These are phyloP conservation scores for Beauveria varroae DNA, from an alignment of 2,329 filamentous ascomycete species.

Conservation along the genomic window DNA sequence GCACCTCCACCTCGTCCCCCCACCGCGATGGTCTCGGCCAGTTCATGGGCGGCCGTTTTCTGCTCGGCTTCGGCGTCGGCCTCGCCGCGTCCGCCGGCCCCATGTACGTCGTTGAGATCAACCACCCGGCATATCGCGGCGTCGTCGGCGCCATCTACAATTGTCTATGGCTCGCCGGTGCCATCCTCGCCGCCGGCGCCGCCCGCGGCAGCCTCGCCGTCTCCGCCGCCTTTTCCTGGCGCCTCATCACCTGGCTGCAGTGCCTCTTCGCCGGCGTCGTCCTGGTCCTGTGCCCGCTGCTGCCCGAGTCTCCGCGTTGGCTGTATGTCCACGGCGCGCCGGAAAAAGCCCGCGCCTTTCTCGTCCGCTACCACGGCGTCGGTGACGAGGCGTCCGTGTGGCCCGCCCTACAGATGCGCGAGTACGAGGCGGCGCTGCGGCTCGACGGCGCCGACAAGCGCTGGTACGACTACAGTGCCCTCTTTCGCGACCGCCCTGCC, in stretches of 20 bases:
- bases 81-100: constrained; percentile 54
- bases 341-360: constrained; percentile 20
- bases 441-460: constrained; percentile 38
- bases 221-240: constrained; percentile 28
- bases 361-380: constrained; percentile 34
- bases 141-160: constrained; percentile 25
- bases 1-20: constrained; percentile 15
- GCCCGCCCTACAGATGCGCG: constrained; percentile 30
- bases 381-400: constrained; percentile 29
- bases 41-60: constrained; percentile 50
- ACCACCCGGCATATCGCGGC: constrained; percentile 55
- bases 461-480: constrained; percentile 41
- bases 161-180: constrained; percentile 29
- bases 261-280: constrained; percentile 31
- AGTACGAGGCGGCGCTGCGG: constrained; percentile 37
- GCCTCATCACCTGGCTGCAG: constrained; percentile 33
- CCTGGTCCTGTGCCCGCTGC: constrained; percentile 21
- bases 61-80: constrained; percentile 50
- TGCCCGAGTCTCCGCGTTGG: constrained; percentile 33
- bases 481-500: constrained; percentile 31
- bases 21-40: constrained; percentile 21
- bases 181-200: constrained; percentile 39
- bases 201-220: constrained; percentile 33
- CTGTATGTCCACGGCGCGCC: constrained; percentile 29
- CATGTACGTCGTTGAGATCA: constrained; percentile 56